Evolutionary conservation across 257 asterid genomes (phyloP).

Genomic region (Lavandula angustifolia): DNA sequence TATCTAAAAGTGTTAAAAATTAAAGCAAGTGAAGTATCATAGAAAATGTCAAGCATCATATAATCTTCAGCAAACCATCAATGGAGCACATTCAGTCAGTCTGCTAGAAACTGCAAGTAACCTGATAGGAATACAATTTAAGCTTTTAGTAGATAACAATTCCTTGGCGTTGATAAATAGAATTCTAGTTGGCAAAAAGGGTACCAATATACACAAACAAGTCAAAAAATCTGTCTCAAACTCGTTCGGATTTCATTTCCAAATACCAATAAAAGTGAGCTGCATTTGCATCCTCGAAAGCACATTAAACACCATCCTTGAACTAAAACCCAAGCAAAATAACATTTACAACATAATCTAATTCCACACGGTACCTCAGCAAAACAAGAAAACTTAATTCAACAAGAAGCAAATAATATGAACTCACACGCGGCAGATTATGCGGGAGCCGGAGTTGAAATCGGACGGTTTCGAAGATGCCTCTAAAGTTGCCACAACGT

Average conservation of each 20-base stretch:
- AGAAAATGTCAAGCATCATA: not conserved
- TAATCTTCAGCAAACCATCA: not conserved
- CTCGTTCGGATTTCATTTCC: not conserved
- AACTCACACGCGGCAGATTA: slow-evolving; percentile 84
- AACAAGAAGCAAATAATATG: not conserved
- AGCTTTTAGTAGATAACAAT: not conserved
- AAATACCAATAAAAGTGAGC: no score
- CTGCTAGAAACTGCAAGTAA: not conserved
- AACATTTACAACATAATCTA: not conserved
- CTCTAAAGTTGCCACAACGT: slow-evolving; percentile 44
- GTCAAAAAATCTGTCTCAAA: not conserved
- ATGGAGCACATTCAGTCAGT: not conserved
- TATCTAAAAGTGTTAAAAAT: not conserved
- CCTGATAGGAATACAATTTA: not conserved
- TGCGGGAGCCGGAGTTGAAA: slow-evolving; percentile 53
- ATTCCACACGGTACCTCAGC: no score
- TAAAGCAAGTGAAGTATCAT: slow-evolving; percentile 1
- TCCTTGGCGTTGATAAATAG: not conserved
- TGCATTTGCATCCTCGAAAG: not conserved
- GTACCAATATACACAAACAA: not conserved
- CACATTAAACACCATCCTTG: no score
- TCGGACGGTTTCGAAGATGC: slow-evolving; percentile 44
- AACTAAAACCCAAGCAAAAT: no score
- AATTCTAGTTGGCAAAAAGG: not conserved
- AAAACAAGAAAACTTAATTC: not conserved